Evolutionary conservation across 2,329 filamentous ascomycete species (phyloP).

Genomic region (Fusarium sambucinum): DNA sequence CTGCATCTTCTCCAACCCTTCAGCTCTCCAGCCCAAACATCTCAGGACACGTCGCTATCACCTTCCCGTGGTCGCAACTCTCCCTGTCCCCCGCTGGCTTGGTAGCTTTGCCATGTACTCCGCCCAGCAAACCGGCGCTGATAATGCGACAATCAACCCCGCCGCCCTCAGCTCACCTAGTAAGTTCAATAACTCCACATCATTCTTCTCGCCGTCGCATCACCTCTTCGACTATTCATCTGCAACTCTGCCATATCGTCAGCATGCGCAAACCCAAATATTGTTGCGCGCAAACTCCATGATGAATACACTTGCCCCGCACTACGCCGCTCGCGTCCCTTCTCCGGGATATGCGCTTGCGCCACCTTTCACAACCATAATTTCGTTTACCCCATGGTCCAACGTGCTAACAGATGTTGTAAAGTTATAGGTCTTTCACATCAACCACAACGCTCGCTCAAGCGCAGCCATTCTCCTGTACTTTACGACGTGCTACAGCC

Average conservation of each 20-base stretch:
- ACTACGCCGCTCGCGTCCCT: conserved; percentile 16
- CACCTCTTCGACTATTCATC: conserved; percentile 23
- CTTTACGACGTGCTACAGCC: conserved; percentile 64
- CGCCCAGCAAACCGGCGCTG: conserved; percentile 75
- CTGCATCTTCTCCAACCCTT: conserved; percentile 56
- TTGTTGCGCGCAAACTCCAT: conserved; percentile 28
- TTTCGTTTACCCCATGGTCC: conserved; percentile 5
- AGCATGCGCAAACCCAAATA: background rate
- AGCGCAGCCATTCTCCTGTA: conserved; percentile 83
- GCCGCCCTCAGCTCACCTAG: conserved; percentile 84
- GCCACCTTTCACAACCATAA: conserved; percentile 14
- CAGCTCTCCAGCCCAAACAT: conserved; percentile 64
- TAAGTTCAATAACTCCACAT: conserved; percentile 59
- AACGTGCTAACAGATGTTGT: conserved; percentile 45
- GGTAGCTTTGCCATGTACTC: conserved; percentile 55
- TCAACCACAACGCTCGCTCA: conserved; percentile 74
- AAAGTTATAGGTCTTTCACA: conserved; percentile 60
- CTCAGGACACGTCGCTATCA: conserved; percentile 72
- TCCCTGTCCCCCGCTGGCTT: conserved; percentile 43
- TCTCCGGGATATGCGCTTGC: conserved; percentile 5
- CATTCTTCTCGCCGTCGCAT: conserved; percentile 34
- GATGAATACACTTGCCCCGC: conserved; percentile 36
- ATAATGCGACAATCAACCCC: conserved; percentile 91
- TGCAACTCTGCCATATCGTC: conserved; percentile 10
- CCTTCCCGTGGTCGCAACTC: conserved; percentile 47